phyloP scores from a whole-genome alignment of 345 rosid species.

The Adansonia digitata region DNA sequence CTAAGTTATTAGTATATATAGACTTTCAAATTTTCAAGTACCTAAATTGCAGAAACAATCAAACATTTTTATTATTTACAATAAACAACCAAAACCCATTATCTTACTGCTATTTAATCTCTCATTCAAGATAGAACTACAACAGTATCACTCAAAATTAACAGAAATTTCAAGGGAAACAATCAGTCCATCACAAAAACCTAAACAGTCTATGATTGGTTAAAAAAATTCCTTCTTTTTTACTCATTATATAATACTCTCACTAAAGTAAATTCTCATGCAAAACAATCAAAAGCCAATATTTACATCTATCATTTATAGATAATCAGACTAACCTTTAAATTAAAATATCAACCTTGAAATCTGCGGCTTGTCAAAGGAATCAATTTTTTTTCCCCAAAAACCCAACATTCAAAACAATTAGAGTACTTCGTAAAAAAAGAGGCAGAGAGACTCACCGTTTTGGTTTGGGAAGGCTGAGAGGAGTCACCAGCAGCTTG shows the following conservation, averaged over 20 bases:
- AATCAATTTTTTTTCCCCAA: not conserved
- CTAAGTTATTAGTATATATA: not conserved
- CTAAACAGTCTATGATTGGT: not conserved
- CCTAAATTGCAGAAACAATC: not conserved
- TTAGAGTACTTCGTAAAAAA: not conserved
- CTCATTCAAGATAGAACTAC: not conserved
- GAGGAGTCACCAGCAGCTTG: constrained; percentile 31
- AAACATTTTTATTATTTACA: not conserved
- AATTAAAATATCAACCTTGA: not conserved
- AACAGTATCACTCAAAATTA: not conserved
- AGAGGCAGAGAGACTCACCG: constrained; percentile 27
- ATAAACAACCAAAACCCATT: not conserved
- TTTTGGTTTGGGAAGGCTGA: constrained; percentile 40
- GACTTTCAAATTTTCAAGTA: not conserved
- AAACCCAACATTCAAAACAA: not conserved
- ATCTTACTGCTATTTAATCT: not conserved
- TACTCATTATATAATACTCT: not conserved
- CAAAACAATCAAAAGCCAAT: not conserved
- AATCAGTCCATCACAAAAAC: not conserved
- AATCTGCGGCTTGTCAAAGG: not conserved
- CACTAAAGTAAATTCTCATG: not conserved
- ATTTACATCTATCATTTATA: not conserved
- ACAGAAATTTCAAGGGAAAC: not conserved
- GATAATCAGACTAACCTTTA: not conserved
- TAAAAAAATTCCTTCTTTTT: not conserved